Conservation (phyloP, 2,329 filamentous ascomycete species). For the Graphiopsis chlorocephala region DNA sequence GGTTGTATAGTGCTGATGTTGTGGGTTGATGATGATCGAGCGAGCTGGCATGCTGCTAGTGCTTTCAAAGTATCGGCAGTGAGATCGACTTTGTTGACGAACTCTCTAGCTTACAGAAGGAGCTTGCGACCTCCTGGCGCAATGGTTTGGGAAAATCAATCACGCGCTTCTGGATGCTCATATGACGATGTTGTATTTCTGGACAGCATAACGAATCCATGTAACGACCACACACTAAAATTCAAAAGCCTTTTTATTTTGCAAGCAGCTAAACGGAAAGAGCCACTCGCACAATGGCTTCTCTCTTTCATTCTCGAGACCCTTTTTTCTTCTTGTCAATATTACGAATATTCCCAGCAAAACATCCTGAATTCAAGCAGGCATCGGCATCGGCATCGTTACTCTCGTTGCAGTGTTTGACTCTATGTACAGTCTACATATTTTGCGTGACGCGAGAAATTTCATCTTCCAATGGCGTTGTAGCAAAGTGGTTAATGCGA, state of each 20-base stretch:
- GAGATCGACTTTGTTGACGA: neutral
- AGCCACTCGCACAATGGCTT: neutral
- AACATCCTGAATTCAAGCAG: no score
- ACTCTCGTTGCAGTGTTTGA: no score
- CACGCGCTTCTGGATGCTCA: neutral
- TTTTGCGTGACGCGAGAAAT: neutral
- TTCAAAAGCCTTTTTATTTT: neutral
- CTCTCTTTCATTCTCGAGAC: no score
- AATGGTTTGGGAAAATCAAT: neutral
- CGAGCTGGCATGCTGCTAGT: neutral
- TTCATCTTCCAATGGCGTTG: conserved; percentile 5
- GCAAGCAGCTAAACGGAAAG: neutral
- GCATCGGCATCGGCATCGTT: no score
- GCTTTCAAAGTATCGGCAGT: neutral
- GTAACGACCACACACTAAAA: neutral
- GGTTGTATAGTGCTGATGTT: conserved; percentile 48
- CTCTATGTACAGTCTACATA: no score
- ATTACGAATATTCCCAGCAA: neutral
- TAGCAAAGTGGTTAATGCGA: conserved; percentile 23
- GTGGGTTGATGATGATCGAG: conserved; percentile 23
- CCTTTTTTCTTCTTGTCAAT: no score
- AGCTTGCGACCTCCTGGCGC: neutral
- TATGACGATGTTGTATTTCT: neutral
- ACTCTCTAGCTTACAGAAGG: neutral
- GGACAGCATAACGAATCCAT: neutral